Evolutionary conservation across 2,329 filamentous ascomycete species (phyloP).

Genomic region (Grosmannia serpens): DNA sequence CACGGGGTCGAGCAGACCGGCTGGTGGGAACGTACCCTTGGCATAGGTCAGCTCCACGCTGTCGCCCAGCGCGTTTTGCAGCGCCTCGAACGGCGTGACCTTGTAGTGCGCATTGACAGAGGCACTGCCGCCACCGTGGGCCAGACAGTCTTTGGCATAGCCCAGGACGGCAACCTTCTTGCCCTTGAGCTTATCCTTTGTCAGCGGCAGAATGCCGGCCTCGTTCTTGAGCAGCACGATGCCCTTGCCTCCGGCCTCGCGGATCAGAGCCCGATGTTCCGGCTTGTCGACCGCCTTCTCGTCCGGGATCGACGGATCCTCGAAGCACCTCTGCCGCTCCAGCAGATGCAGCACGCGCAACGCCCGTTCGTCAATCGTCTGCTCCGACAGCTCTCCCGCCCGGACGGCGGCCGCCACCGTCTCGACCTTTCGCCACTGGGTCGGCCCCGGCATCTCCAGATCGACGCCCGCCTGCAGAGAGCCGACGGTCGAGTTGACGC

Average conservation of each 20-base stretch:
- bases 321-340: conserved; percentile 48
- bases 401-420: conserved; percentile 43
- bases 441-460: conserved; percentile 45
- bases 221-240: conserved; percentile 55
- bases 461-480: conserved; percentile 45
- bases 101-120: conserved; percentile 59
- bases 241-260: conserved; percentile 49
- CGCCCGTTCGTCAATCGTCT: conserved; percentile 44
- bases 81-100: background rate
- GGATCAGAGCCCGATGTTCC: conserved; percentile 48
- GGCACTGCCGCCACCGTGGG: conserved; percentile 56
- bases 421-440: conserved; percentile 39
- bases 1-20: no score
- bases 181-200: conserved; percentile 27
- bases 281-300: conserved; percentile 45
- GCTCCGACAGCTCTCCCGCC: conserved; percentile 32
- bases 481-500: conserved; percentile 43
- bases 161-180: conserved; percentile 55
- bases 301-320: conserved; percentile 43
- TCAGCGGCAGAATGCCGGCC: conserved; percentile 44
- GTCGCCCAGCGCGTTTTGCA: background rate
- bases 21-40: background rate
- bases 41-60: background rate
- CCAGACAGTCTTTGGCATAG: conserved; percentile 54
- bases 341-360: conserved; percentile 50